Percentiles rank a stretch among this genome's conserved stretches.
Evolutionary conservation across 345 rosid species (phyloP).

Genomic region (Pistacia integerrima): DNA sequence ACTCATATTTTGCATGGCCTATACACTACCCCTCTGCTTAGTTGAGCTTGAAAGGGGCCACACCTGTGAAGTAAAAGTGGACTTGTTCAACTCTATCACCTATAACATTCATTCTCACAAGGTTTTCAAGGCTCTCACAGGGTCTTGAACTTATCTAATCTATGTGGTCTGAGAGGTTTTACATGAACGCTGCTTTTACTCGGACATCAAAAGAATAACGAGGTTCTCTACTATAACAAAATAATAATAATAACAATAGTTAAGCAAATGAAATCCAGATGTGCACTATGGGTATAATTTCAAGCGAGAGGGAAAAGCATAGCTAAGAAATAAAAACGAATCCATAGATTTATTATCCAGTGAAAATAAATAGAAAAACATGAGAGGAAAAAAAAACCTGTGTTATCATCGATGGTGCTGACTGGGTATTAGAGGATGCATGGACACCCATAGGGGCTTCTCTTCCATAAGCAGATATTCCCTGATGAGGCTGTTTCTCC

Average conservation of each 20-base stretch:
- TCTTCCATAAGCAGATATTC: conserved; percentile 95
- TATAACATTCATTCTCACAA: not conserved
- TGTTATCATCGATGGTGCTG: conserved; percentile 88
- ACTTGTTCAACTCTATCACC: not conserved
- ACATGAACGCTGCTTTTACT: not conserved
- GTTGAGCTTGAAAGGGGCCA: not conserved
- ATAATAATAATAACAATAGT: not conserved
- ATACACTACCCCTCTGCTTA: not conserved
- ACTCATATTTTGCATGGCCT: not conserved
- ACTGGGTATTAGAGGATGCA: conserved; percentile 57
- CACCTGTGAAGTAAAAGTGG: not conserved
- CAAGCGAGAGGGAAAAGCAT: not conserved
- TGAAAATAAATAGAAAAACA: not conserved
- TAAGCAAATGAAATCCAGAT: not conserved
- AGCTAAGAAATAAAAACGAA: not conserved
- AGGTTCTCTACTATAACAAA: not conserved
- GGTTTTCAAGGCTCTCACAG: not conserved
- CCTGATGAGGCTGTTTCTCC: conserved; percentile 96
- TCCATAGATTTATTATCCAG: not conserved
- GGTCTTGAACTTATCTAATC: not conserved
- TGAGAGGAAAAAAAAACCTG: conserved; percentile 53
- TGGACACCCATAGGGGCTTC: conserved; percentile 81
- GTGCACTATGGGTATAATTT: not conserved
- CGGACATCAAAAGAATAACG: not conserved
- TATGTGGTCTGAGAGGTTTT: not conserved